phyloP scores from a whole-genome alignment of 495 filamentous ascomycete species.

The Penicillium ucsense region DNA sequence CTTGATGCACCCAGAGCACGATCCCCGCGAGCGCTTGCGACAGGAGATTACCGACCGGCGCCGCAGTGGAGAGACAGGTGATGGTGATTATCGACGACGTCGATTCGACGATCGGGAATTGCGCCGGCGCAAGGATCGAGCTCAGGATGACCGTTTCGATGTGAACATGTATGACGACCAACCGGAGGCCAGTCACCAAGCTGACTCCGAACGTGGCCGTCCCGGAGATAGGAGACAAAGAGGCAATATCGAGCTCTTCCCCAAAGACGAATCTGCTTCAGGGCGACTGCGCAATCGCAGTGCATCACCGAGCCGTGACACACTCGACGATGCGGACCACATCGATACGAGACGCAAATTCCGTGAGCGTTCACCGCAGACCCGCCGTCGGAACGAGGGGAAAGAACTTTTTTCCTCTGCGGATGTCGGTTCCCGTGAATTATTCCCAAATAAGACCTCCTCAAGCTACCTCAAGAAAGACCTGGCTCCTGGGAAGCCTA shows the following conservation, averaged over 20 bases:
- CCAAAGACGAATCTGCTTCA: conserved; percentile 22
- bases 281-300: conserved; percentile 52
- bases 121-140: conserved; percentile 41
- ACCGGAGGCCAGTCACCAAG: conserved; percentile 16
- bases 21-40: conserved; percentile 64
- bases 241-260: conserved; percentile 43
- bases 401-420: conserved; percentile 38
- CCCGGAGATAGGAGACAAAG: conserved; percentile 15
- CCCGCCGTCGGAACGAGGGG: conserved; percentile 24
- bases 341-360: conserved; percentile 36
- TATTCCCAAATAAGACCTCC: conserved; percentile 40
- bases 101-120: conserved; percentile 49
- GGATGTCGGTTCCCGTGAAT: conserved; percentile 26
- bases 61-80: conserved; percentile 47
- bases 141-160: conserved; percentile 47
- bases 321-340: conserved; percentile 43
- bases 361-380: conserved; percentile 33
- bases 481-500: conserved; percentile 56
- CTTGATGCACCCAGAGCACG: conserved; percentile 77
- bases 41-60: conserved; percentile 35
- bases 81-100: conserved; percentile 50
- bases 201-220: conserved; percentile 21
- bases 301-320: conserved; percentile 61
- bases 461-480: conserved; percentile 49
- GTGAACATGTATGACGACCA: conserved; percentile 72